Evolutionary conservation across 2,329 filamentous ascomycete genomes (phyloP).

Genomic region (Penicillium decumbens): DNA sequence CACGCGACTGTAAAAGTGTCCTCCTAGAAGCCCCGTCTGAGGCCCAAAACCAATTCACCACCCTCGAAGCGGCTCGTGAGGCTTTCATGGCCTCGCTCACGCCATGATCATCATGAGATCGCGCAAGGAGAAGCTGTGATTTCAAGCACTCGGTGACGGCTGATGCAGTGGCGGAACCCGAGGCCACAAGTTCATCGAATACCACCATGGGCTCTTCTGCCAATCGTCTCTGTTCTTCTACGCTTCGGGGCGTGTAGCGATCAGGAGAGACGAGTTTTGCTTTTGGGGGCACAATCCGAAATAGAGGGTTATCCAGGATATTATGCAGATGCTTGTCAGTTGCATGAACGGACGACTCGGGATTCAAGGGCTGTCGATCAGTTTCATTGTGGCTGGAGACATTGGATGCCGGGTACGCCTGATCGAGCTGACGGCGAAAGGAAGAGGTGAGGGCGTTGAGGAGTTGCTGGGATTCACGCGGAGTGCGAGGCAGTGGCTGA

Average conservation of each 20-base stretch:
- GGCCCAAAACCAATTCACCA: slow-evolving; percentile 41
- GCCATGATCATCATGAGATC: slow-evolving; percentile 17
- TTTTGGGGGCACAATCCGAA: slow-evolving; percentile 32
- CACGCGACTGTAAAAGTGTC: slow-evolving; percentile 29
- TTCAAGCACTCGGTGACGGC: slow-evolving; percentile 30
- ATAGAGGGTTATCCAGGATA: slow-evolving; percentile 42
- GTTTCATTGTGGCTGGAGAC: slow-evolving; percentile 14
- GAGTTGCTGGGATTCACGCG: slow-evolving; percentile 56
- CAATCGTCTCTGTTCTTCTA: slow-evolving; percentile 19
- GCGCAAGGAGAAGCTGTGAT: slow-evolving; percentile 31
- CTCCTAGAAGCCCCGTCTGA: slow-evolving; percentile 30
- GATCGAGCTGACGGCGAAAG: slow-evolving; percentile 60
- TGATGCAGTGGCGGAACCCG: slow-evolving; percentile 30
- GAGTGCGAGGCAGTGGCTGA: slow-evolving; percentile 49
- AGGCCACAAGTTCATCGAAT: slow-evolving; percentile 39
- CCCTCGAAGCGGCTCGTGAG: slow-evolving; percentile 32
- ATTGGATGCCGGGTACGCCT: slow-evolving; percentile 47
- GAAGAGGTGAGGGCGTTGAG: slow-evolving; percentile 58
- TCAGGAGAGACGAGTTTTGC: slow-evolving; percentile 18
- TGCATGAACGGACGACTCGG: slow-evolving; percentile 30
- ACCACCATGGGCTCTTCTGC: slow-evolving; percentile 32
- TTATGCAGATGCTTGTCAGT: slow-evolving; percentile 37
- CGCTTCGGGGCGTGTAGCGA: slow-evolving; percentile 8
- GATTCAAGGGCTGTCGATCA: slow-evolving; percentile 21
- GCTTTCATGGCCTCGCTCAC: slow-evolving; percentile 30